Evolutionary conservation across 257 asterid genomes (phyloP), one percentile per base, ranked within the genome.

Genomic region (Scutellaria baicalensis): DNA sequence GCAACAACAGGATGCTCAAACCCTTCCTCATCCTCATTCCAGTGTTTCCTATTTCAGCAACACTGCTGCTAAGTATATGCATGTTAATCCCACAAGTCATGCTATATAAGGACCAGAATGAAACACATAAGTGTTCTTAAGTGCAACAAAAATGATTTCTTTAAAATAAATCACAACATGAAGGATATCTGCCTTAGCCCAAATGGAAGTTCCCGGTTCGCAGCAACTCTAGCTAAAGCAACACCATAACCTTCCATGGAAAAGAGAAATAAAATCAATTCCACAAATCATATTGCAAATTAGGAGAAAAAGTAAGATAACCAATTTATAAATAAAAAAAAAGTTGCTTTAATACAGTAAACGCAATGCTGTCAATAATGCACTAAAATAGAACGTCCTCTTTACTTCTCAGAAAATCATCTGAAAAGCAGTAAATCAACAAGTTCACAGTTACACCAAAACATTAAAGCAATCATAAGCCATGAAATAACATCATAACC

Each of bases 151-250:
- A 42, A 7, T 8, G 57, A 48, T 5, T 27, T 63, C 20, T 23
- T n/a, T 14, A 42, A 58, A 44, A 60, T 48, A 69, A 78, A 71
- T 27, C 44, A 67, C 14, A 66, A 52, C 23, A 17, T 43, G 52
- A 84, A 91, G 99, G 99, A 93, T 93, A 91, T 93, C 88, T 93
- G 99, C 74, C 97, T 86, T 40, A 89, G 77, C 58, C 97, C 99
- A 71, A 77, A 65, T 4, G 84, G 81, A 43, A 83, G 86, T 66
- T 89, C 96, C 75, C 84, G 78, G 70, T 85, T 87, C 6, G 85
- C 96, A 18, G 97, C 91, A 74, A 91, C 83, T 72, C 86, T 63
- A 60, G 91, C 87, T 76, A 93, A 80, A 76, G 96, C 96, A 65
- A 78, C 83, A 51, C 99, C 97, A 70, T 87, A 91, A 71, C 99